A percentile compares a stretch with the other conserved stretches of the same genome.
Conservation (phyloP, 1,284 basidiomycete species). For the Ceratobasidium sp. region DNA sequence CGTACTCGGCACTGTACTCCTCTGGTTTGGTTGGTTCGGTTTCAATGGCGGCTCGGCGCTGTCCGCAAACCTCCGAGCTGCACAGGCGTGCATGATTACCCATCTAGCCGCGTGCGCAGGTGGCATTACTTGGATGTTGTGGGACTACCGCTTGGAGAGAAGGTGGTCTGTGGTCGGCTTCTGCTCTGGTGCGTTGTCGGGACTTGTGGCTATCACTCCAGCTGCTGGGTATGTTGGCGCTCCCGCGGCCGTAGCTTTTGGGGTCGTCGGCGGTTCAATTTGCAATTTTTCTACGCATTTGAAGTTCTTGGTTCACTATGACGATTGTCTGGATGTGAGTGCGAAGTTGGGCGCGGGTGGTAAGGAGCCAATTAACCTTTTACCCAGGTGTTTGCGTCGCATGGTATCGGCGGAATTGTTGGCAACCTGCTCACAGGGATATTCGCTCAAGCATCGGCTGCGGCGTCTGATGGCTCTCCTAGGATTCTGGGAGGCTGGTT, state of each 20-base stretch:
- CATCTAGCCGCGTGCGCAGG: conserved; percentile 88
- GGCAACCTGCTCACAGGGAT: conserved; percentile 87
- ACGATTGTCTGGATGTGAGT: conserved; percentile 84
- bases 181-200: conserved; percentile 94
- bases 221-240: conserved; percentile 91
- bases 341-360: not conserved
- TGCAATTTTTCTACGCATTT: conserved; percentile 97
- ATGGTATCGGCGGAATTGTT: conserved; percentile 89
- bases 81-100: conserved; percentile 93
- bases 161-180: conserved; percentile 95
- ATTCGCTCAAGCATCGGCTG: conserved; percentile 90
- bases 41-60: conserved; percentile 86
- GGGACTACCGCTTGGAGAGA: conserved; percentile 91
- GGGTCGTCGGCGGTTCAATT: conserved; percentile 83
- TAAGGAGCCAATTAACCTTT: not conserved
- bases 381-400: conserved; percentile 78
- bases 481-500: conserved; percentile 54
- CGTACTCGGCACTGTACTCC: conserved; percentile 82
- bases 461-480: conserved; percentile 72
- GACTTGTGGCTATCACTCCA: conserved; percentile 92
- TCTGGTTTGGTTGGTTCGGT: conserved; percentile 83
- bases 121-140: conserved; percentile 90
- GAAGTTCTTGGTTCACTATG: conserved; percentile 82
- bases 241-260: conserved; percentile 86
- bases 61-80: conserved; percentile 87